phyloP scores from a whole-genome alignment of 2,329 filamentous ascomycete species.

The Exophiala lecanii-corni region DNA sequence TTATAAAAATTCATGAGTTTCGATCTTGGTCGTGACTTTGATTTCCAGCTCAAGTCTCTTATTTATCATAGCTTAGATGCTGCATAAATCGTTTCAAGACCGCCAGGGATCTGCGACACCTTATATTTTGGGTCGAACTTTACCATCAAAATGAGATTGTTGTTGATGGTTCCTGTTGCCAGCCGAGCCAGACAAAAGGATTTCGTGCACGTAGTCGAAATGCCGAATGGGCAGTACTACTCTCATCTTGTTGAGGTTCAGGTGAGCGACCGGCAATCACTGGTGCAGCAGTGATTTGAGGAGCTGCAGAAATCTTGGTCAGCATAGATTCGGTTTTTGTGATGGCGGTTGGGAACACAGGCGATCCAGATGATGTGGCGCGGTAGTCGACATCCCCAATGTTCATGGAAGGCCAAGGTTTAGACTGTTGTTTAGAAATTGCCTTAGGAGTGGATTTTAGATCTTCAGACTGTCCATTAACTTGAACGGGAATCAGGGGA shows the following conservation, averaged over 20 bases:
- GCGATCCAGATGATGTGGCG: neutral
- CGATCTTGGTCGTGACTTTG: neutral
- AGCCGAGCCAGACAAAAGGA: conserved; percentile 12
- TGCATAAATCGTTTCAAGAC: neutral
- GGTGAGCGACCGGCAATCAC: neutral
- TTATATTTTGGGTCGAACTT: no score
- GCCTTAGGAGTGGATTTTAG: neutral
- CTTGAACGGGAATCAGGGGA: no score
- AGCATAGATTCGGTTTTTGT: conserved; percentile 1
- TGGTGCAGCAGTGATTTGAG: conserved; percentile 2
- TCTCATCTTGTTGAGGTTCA: neutral
- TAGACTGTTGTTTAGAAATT: neutral
- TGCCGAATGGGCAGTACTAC: conserved; percentile 8
- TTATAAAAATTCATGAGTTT: neutral
- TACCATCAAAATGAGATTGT: neutral
- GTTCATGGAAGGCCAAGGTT: neutral
- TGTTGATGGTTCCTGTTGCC: neutral
- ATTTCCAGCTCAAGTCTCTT: neutral
- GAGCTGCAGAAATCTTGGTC: conserved; percentile 1
- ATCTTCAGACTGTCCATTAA: no score
- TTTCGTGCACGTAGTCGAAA: conserved; percentile 14
- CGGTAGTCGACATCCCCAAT: neutral
- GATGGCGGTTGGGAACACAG: neutral
- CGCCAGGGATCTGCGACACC: neutral
- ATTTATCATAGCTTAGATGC: neutral